Conservation (phyloP, 495 filamentous ascomycete genomes). For the Talaromyces stipitatus region DNA sequence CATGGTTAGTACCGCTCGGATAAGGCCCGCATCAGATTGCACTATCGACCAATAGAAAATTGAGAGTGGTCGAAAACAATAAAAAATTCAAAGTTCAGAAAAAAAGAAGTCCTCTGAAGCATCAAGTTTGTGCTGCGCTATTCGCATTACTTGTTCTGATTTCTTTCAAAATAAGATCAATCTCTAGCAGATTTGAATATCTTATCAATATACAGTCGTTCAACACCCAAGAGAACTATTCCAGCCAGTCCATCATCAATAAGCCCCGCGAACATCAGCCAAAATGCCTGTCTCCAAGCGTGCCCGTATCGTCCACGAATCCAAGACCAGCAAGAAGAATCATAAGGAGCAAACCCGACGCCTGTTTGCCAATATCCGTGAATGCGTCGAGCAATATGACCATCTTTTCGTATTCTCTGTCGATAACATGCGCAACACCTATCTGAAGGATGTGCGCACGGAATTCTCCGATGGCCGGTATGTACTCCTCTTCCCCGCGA, state of each 20-base stretch:
- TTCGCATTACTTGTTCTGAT: background rate
- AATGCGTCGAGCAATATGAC: conserved; percentile 76
- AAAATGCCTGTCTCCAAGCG: conserved; percentile 97
- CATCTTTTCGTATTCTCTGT: conserved; percentile 88
- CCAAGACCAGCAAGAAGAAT: conserved; percentile 84
- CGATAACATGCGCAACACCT: conserved; percentile 98
- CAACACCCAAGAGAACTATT: background rate
- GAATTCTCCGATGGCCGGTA: conserved; percentile 82
- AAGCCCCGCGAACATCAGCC: conserved; percentile 9
- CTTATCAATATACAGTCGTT: background rate
- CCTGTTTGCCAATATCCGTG: conserved; percentile 80
- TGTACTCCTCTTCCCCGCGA: conserved; percentile 10
- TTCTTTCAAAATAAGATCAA: background rate
- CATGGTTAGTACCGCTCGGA: background rate
- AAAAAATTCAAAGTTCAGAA: background rate
- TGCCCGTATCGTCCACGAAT: conserved; percentile 76
- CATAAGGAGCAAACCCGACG: conserved; percentile 81
- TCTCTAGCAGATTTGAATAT: background rate
- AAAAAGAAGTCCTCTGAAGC: background rate
- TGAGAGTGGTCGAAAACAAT: no score
- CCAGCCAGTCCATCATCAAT: background rate
- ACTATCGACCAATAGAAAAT: background rate
- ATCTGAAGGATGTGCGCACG: conserved; percentile 83
- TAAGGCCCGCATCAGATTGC: background rate
- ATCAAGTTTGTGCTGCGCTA: background rate